phyloP scores from a whole-genome alignment of 768 basidiomycete genomes.

The Panus rudis region DNA sequence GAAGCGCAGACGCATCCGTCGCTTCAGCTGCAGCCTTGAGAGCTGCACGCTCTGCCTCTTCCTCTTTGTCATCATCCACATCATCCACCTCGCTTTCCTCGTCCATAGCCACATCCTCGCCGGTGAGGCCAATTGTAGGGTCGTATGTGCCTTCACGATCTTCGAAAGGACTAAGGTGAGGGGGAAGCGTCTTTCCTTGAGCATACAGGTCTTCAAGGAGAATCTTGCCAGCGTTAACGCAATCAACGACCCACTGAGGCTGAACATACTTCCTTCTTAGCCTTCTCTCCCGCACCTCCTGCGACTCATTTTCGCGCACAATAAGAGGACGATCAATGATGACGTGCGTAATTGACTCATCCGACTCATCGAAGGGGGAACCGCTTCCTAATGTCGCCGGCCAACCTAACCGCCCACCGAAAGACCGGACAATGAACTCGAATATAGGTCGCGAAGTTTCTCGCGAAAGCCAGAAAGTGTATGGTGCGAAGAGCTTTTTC shows the following conservation, averaged over 20 bases:
- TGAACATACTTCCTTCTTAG: slow-evolving; percentile 82
- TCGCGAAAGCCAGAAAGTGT: slow-evolving; percentile 89
- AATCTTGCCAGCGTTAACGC: slow-evolving; percentile 81
- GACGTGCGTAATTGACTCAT: slow-evolving; percentile 87
- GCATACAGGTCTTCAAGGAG: slow-evolving; percentile 80
- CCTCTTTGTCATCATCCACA: slow-evolving; percentile 20
- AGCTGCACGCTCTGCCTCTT: slow-evolving; percentile 20
- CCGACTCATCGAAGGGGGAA: slow-evolving; percentile 70
- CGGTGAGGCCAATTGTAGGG: slow-evolving; percentile 39
- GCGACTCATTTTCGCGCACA: slow-evolving; percentile 39
- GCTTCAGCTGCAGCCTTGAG: slow-evolving; percentile 28
- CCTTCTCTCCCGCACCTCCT: slow-evolving; percentile 54
- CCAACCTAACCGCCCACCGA: slow-evolving; percentile 93
- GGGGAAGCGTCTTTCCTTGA: slow-evolving; percentile 82
- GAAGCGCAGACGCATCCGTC: slow-evolving; percentile 60
- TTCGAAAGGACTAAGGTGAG: slow-evolving; percentile 94
- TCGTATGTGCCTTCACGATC: slow-evolving; percentile 74
- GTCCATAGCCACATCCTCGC: slow-evolving; percentile 26
- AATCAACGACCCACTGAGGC: slow-evolving; percentile 98
- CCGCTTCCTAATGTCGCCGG: slow-evolving; percentile 73
- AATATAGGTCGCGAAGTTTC: slow-evolving; percentile 88
- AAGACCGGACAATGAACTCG: slow-evolving; percentile 88
- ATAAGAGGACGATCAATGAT: slow-evolving; percentile 83
- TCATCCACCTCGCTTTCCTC: slow-evolving; percentile 28
- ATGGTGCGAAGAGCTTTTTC: slow-evolving; percentile 72